Evolutionary conservation across 148 eudicot genomes (phyloP).

Genomic region (Amaranthus palmeri): DNA sequence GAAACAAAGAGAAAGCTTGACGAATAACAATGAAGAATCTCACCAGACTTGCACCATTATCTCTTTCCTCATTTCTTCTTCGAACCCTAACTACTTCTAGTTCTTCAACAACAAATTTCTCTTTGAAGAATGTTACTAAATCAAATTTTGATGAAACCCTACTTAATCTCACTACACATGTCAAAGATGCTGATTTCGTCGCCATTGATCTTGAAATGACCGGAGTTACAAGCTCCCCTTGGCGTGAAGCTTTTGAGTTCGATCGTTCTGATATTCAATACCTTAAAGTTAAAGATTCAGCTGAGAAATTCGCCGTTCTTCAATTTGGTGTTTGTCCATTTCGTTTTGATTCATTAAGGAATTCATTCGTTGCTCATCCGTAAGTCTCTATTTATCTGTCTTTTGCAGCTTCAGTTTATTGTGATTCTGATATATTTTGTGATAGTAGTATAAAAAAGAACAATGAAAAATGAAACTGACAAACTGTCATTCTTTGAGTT

Average conservation of each 20-base stretch:
- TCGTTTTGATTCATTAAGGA: constrained; percentile 55
- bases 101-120: constrained; percentile 32
- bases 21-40: constrained; percentile 20
- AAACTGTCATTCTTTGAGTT: no score
- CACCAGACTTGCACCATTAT: constrained; percentile 4
- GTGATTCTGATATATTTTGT: neutral
- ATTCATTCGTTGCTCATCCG: constrained; percentile 79
- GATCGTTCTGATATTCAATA: constrained; percentile 65
- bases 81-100: constrained; percentile 37
- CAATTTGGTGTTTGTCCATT: constrained; percentile 98
- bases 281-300: constrained; percentile 80
- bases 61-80: constrained; percentile 9
- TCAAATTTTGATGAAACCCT: constrained; percentile 71
- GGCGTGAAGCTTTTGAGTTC: constrained; percentile 77
- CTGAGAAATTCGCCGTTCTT: constrained; percentile 78
- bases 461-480: no score
- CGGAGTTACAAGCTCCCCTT: constrained; percentile 78
- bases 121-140: constrained; percentile 71
- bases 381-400: constrained; percentile 30
- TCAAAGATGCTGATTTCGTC: constrained; percentile 71
- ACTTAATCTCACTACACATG: constrained; percentile 44
- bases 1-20: neutral
- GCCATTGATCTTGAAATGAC: constrained; percentile 92
- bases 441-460: no score
- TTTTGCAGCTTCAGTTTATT: neutral